A percentile compares a stretch with the other conserved stretches of the same genome.
Evolutionary conservation across 345 rosid species (phyloP).

Genomic region (Hibiscus trionum): DNA sequence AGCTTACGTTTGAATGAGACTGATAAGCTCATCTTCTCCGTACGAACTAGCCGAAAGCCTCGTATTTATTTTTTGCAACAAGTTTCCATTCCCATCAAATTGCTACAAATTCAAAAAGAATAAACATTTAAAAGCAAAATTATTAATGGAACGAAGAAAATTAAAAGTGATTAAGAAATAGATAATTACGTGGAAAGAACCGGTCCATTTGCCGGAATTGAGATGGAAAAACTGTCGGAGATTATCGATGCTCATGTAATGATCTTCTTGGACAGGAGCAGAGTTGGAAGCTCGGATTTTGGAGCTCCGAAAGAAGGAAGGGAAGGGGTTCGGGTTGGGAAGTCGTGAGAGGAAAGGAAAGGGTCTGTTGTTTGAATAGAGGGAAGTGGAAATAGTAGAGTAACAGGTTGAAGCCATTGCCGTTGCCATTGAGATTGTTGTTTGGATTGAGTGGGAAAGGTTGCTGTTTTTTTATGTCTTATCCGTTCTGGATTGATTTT

Average conservation of each 20-base stretch:
- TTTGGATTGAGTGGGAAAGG: neutral
- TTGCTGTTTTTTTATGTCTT: neutral
- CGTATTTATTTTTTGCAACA: slow-evolving; percentile 65
- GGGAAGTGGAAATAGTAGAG: slow-evolving; percentile 17
- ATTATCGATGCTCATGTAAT: slow-evolving; percentile 57
- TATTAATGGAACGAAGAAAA: neutral
- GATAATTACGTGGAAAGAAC: slow-evolving; percentile 57
- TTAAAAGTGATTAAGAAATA: neutral
- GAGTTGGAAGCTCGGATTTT: slow-evolving; percentile 22
- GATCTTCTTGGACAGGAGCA: slow-evolving; percentile 25
- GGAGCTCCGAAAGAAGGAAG: slow-evolving; percentile 26
- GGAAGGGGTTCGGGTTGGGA: slow-evolving; percentile 1
- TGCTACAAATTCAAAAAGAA: slow-evolving; percentile 42
- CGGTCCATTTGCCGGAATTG: slow-evolving; percentile 75
- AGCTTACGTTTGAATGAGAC: slow-evolving; percentile 90
- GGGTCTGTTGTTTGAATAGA: neutral
- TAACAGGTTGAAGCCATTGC: slow-evolving; percentile 28
- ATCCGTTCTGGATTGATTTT: neutral
- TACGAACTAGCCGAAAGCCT: slow-evolving; percentile 65
- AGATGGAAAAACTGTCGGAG: slow-evolving; percentile 61
- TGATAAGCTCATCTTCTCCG: slow-evolving; percentile 81
- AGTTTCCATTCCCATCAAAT: slow-evolving; percentile 65
- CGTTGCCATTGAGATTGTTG: neutral
- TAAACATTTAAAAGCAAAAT: neutral
- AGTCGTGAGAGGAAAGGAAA: slow-evolving; percentile 14